These are phyloP conservation scores for Meripilus lineatus DNA, from an alignment of 1,284 basidiomycete genomes.

Conservation along the genomic window DNA sequence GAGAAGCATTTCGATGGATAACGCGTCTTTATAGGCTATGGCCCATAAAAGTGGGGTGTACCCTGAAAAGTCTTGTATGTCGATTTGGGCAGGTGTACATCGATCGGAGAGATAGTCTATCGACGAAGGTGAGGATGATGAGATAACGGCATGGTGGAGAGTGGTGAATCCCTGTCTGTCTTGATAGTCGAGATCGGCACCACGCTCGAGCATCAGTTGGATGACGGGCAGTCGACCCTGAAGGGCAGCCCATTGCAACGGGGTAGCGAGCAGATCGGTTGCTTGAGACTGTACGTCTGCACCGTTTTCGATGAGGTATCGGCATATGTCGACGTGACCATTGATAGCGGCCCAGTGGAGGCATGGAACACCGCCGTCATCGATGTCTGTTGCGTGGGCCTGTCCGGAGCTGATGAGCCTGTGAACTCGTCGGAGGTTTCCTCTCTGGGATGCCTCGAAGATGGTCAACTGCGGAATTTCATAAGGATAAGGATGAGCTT, in stretches of 20 bases:
- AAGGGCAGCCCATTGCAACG: constrained; percentile 96
- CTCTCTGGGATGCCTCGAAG: constrained; percentile 84
- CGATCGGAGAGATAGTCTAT: constrained; percentile 91
- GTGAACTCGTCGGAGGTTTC: constrained; percentile 69
- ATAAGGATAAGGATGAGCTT: no score
- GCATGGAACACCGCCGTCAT: constrained; percentile 90
- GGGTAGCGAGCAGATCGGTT: constrained; percentile 93
- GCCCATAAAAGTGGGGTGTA: constrained; percentile 99
- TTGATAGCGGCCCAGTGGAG: constrained; percentile 98
- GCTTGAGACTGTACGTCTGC: constrained; percentile 93
- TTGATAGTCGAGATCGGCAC: constrained; percentile 86
- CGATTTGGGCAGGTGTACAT: constrained; percentile 85
- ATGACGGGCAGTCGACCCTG: constrained; percentile 96
- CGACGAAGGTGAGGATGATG: constrained; percentile 93
- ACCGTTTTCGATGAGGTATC: constrained; percentile 86
- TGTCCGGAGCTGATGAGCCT: constrained; percentile 70
- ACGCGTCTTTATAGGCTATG: constrained; percentile 95
- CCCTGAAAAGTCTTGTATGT: constrained; percentile 85
- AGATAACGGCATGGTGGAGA: constrained; percentile 91
- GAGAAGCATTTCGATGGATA: constrained; percentile 89
- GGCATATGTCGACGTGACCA: constrained; percentile 75
- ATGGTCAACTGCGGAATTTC: constrained; percentile 62
- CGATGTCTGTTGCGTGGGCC: constrained; percentile 75
- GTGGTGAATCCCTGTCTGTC: constrained; percentile 98
- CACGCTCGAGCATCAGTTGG: constrained; percentile 83